These are phyloP conservation scores for Punctularia strigosozonata DNA, from an alignment of 768 basidiomycete species.

Conservation along the genomic window DNA sequence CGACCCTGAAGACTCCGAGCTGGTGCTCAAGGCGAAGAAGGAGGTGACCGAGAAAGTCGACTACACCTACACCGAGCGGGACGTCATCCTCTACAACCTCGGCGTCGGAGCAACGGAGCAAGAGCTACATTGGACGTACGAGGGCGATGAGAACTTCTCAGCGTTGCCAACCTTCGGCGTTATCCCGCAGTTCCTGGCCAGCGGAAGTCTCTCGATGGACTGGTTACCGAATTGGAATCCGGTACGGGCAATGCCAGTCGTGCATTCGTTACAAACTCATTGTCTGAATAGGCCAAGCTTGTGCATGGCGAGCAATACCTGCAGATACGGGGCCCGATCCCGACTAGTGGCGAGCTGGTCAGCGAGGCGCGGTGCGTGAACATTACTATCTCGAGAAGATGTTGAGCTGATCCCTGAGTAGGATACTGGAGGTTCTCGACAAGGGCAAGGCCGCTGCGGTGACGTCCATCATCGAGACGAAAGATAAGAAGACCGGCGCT, in stretches of 20 bases:
- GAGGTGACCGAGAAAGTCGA: slow-evolving; percentile 37
- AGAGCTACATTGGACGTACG: slow-evolving; percentile 87
- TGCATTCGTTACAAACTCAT: slow-evolving; percentile 1
- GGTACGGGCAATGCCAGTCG: slow-evolving; percentile 30
- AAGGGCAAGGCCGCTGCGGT: slow-evolving; percentile 93
- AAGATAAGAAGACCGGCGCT: slow-evolving; percentile 66
- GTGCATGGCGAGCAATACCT: slow-evolving; percentile 97
- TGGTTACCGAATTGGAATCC: slow-evolving; percentile 95
- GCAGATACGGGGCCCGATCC: slow-evolving; percentile 75
- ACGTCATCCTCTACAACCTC: slow-evolving; percentile 91
- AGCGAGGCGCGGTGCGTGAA: slow-evolving; percentile 55
- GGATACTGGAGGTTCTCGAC: slow-evolving; percentile 71
- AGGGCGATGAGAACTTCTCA: slow-evolving; percentile 77
- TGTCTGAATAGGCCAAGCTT: slow-evolving; percentile 63
- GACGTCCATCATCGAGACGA: slow-evolving; percentile 66
- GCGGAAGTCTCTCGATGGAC: slow-evolving; percentile 55
- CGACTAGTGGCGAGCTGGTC: slow-evolving; percentile 70
- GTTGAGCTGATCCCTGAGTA: slow-evolving; percentile 14
- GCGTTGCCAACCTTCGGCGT: slow-evolving; percentile 93
- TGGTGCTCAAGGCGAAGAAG: slow-evolving; percentile 78
- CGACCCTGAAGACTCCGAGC: slow-evolving; percentile 72
- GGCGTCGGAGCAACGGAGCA: slow-evolving; percentile 90
- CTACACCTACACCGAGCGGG: slow-evolving; percentile 76
- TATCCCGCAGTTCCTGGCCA: slow-evolving; percentile 79
- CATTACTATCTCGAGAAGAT: not conserved